Conservation (phyloP, 768 basidiomycete species). For the Rhizopogon vinicolor region DNA sequence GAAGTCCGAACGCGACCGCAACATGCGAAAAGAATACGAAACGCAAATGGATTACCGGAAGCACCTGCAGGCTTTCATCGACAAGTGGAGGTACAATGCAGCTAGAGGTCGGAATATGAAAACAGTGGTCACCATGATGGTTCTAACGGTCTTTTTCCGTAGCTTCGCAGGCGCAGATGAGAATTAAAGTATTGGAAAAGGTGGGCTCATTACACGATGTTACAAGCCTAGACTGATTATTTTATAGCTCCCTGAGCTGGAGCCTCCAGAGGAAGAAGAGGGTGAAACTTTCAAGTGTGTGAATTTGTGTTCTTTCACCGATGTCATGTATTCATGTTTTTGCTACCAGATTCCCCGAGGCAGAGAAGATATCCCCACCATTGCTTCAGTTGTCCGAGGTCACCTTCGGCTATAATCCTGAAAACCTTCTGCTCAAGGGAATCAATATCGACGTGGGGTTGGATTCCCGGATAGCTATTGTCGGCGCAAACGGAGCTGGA, state of each 20-base stretch:
- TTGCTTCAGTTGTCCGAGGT: conserved; percentile 89
- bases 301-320: background rate
- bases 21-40: conserved; percentile 92
- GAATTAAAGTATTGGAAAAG: conserved; percentile 77
- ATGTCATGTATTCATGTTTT: background rate
- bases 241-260: conserved; percentile 78
- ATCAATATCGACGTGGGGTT: conserved; percentile 90
- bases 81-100: conserved; percentile 97
- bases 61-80: conserved; percentile 96
- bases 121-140: background rate
- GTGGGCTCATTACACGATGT: conserved; percentile 25
- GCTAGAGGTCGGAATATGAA: conserved; percentile 60
- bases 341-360: conserved; percentile 74
- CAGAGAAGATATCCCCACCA: conserved; percentile 97
- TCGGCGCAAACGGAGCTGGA: conserved; percentile 93
- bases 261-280: conserved; percentile 91
- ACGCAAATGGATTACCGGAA: conserved; percentile 93
- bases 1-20: conserved; percentile 90
- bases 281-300: conserved; percentile 84
- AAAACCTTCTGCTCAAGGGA: conserved; percentile 70
- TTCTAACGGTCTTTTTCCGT: conserved; percentile 5
- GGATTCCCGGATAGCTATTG: conserved; percentile 93
- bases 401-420: conserved; percentile 79
- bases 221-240: background rate
- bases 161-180: conserved; percentile 86